Base-by-base conservation (phyloP, 2,329 filamentous ascomycete genomes). In the Apiospora malaysiana region DNA sequence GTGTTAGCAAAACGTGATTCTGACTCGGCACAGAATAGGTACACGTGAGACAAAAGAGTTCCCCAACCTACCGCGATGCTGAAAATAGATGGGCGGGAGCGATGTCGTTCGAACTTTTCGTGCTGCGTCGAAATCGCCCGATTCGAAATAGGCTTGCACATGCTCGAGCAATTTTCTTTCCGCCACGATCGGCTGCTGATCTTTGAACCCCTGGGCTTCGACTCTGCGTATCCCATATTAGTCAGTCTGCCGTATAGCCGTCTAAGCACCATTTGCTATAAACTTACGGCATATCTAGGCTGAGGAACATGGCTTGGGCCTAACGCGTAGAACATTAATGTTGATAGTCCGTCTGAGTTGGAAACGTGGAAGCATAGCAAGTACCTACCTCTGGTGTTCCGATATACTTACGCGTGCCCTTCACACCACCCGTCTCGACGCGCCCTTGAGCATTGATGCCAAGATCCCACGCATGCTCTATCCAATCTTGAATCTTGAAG, bases 381-480 rank as follows among this genome's bases (percentile, higher is more conserved):
- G 21, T 21, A 73, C 79, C 75, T 84, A 93, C 93, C 85, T 98
- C 95, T 10, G 94, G 91, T 1, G 95, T 98, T 21, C 95, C 95
- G 75, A 98, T 98, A 78, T 96, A 98, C 80, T 98, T 98, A 72
- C 96, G 89, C 0, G 95, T 97, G n/a, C 91, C 91, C 73, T 85
- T 89, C 73, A 98, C 93, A 0, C 94, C 94, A 2, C 95, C 95
- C 0, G 95, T 98, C 81, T 98, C 94, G 2, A 89, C 78, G 45
- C 93, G 88, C 4, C 93, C 94, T 63, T 90, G 86, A 3, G 88
- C 79, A 76, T 97, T 96, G 78, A 96, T 94, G 0, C 93, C 94
- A 78, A 86, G 86, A 77, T 97, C 93, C 95, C 95, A 98, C 0
- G 94, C 95, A 21, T 85, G 83, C 80, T 98, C 95, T 75, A 98